These are phyloP conservation scores for Solanum medicagineum DNA, from an alignment of 257 asterid genomes.

Conservation along the genomic window DNA sequence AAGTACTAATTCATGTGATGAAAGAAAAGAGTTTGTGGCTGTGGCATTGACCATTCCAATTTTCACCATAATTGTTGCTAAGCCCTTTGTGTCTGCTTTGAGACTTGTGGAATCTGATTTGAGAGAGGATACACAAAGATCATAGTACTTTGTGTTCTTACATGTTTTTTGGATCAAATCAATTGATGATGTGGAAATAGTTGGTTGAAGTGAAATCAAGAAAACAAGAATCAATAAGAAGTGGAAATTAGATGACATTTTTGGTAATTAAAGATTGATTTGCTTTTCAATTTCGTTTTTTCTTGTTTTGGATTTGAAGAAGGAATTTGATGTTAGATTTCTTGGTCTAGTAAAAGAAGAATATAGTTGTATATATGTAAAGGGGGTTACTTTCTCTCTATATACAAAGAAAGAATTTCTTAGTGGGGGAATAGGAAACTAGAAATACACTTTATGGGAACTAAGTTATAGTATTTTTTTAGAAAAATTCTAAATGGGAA, in stretches of 20 bases:
- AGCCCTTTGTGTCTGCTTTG: constrained; percentile 47
- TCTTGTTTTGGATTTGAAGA: not conserved
- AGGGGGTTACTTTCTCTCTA: not conserved
- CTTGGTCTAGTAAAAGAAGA: not conserved
- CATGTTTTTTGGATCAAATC: constrained; percentile 59
- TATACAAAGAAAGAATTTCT: not conserved
- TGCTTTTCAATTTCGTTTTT: not conserved
- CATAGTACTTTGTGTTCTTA: constrained; percentile 58
- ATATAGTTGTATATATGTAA: not conserved
- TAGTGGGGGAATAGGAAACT: not conserved
- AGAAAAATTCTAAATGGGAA: not conserved
- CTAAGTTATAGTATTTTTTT: too few species aligned
- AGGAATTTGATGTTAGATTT: not conserved
- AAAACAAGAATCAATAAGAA: constrained; percentile 11
- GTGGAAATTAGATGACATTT: constrained; percentile 9
- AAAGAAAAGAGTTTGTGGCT: constrained; percentile 48
- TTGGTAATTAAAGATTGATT: not conserved
- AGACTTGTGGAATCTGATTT: constrained; percentile 42
- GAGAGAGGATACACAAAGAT: constrained; percentile 61
- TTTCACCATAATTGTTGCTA: constrained; percentile 50
- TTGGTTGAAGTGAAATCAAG: constrained; percentile 10
- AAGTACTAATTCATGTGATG: constrained; percentile 11
- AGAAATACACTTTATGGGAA: not conserved
- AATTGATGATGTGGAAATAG: not conserved
- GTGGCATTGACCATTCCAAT: constrained; percentile 58